Evolutionary conservation across 345 rosid species (phyloP), one percentile per base, ranked within the genome.

Genomic region (Acer negundo): DNA sequence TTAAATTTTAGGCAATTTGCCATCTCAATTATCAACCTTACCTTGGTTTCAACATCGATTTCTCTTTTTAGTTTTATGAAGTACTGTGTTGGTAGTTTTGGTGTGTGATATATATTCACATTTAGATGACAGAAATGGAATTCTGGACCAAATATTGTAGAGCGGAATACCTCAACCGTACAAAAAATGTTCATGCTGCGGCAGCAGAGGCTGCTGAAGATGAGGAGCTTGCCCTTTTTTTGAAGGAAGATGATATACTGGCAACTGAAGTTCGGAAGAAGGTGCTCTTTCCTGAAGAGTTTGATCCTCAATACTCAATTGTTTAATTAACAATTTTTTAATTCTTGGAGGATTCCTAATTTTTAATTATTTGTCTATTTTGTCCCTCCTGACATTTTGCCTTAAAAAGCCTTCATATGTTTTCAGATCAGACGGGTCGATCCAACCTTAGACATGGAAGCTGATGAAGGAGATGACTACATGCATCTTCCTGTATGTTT

Each of bases 151-250:
- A 96, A 86, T 96, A 92, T 86, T 94, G 90, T 81, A 90, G 91
- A 87, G 99, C 99, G 38, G 98, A 92, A 77, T 91, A 88, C 87
- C 94, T 96, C 82, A 94, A 90, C 72, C 88, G 87, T 83, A 87
- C 93, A 24, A 89, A 83, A 86, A 92, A 89, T 81, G 85, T 87
- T 80, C 79, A 83, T 77, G 92, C 97, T 78, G 94, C 91, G 22
- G 94, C 90, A 77, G 99, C 99, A 24, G 99, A 94, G 80, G 98
- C 98, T 75, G 99, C 98, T 69, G 99, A 96, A 87, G 99, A 96
- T 74, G 97, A 94, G 85, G 97, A 91, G 75, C 97, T 96, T 80
- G 97, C 97, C 53, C 85, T 94, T 78, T 94, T 96, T 73, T 86
- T 96, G 70, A 96, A 86, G 88, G 93, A 88, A 79, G 98, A 96